These are phyloP conservation scores for Calonectria multiphialidica DNA, from an alignment of 2,329 filamentous ascomycete genomes.

Conservation along the genomic window DNA sequence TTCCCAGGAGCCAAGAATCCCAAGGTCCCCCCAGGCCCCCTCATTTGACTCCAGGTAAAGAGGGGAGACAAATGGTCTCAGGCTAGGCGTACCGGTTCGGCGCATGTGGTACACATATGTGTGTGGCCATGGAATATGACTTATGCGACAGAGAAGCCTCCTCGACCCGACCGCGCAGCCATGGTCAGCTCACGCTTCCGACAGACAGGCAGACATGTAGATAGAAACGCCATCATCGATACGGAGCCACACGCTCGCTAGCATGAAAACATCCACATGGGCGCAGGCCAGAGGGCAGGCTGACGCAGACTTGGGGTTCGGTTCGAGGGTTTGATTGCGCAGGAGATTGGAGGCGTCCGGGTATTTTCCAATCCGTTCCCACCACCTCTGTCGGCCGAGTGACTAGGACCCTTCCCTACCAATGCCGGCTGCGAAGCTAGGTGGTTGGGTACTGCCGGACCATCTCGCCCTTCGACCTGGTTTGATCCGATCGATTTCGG, in stretches of 20 bases:
- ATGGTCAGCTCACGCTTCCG: neutral
- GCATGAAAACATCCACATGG: constrained; percentile 6
- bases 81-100: neutral
- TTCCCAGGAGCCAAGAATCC: neutral
- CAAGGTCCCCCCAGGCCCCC: neutral
- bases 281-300: neutral
- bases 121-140: neutral
- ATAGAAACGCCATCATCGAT: constrained; percentile 19
- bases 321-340: constrained; percentile 18
- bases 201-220: constrained; percentile 15
- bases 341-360: constrained; percentile 24
- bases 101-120: constrained; percentile 2
- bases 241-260: constrained; percentile 28
- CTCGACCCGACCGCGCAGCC: constrained; percentile 1
- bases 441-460: neutral
- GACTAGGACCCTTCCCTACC: neutral
- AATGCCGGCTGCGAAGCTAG: neutral
- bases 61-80: neutral
- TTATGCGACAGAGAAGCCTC: neutral
- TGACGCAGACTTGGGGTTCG: constrained; percentile 10
- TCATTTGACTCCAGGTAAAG: neutral
- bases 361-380: constrained; percentile 4
- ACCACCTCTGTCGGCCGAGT: constrained; percentile 19
- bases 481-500: neutral
- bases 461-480: neutral